Percentiles rank a stretch among this genome's conserved stretches.
These are phyloP conservation scores for Fraxinus quadrangulata DNA, from an alignment of 257 asterid species.

Conservation along the genomic window DNA sequence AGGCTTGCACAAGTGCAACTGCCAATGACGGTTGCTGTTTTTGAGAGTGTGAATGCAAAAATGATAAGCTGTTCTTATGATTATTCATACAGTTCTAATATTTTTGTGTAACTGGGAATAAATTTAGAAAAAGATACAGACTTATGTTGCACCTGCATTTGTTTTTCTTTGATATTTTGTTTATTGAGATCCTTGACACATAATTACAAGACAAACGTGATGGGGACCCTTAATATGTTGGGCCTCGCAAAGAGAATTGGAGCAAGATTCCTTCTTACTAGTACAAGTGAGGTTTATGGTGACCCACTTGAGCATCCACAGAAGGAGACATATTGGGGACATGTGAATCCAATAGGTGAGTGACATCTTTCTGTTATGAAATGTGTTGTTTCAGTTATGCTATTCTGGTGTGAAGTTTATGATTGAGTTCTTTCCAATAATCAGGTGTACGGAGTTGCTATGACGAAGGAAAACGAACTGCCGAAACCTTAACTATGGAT, in stretches of 20 bases:
- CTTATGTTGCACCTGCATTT: not conserved
- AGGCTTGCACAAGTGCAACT: not conserved
- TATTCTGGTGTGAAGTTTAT: not conserved
- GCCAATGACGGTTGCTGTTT: not conserved
- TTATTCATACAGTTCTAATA: not conserved
- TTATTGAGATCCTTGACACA: constrained; percentile 15
- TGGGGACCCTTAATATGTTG: constrained; percentile 45
- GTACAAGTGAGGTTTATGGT: constrained; percentile 37
- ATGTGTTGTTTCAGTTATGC: not conserved
- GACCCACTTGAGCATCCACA: constrained; percentile 39
- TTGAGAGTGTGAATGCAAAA: not conserved
- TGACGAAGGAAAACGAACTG: constrained; percentile 37
- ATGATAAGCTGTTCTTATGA: not conserved
- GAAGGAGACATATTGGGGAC: constrained; percentile 36
- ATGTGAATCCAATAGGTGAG: constrained; percentile 37
- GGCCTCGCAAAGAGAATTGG: constrained; percentile 38
- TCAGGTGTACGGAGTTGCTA: constrained; percentile 35
- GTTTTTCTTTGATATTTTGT: constrained; percentile 1
- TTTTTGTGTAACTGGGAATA: not conserved
- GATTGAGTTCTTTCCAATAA: not conserved
- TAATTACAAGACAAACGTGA: constrained; percentile 81
- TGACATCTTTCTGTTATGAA: not conserved
- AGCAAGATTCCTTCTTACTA: constrained; percentile 32
- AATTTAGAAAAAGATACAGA: not conserved
- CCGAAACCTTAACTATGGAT: constrained; percentile 39